Evolutionary conservation across 1,284 basidiomycete genomes (phyloP).

Genomic region (Ganoderma sinense): DNA sequence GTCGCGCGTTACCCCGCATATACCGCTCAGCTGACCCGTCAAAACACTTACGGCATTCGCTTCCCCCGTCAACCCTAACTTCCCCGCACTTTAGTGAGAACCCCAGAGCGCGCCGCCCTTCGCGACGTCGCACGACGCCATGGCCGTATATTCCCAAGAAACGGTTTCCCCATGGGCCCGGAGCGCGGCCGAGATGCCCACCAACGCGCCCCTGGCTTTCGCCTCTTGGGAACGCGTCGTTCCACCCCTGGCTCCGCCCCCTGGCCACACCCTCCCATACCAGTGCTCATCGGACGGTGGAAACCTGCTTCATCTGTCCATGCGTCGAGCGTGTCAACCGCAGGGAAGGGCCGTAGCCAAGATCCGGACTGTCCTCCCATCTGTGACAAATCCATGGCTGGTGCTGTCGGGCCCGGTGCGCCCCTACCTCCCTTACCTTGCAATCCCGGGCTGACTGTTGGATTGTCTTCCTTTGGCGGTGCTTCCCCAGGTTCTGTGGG

Average conservation of each 20-base stretch:
- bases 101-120: conserved; percentile 12
- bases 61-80: conserved; percentile 5
- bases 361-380: conserved; percentile 20
- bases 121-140: conserved; percentile 20
- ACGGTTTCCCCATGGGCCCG: background rate
- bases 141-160: conserved; percentile 24
- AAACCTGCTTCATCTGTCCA: conserved; percentile 2
- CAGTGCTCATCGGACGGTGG: conserved; percentile 11
- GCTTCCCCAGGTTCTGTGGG: background rate
- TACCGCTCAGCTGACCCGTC: conserved; percentile 28
- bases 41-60: conserved; percentile 25
- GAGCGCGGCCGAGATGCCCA: conserved; percentile 10
- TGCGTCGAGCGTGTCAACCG: conserved; percentile 12
- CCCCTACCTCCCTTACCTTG: background rate
- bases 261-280: conserved; percentile 8
- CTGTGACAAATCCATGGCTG: conserved; percentile 12
- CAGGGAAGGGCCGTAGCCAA: conserved; percentile 15
- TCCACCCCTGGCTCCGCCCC: conserved; percentile 10
- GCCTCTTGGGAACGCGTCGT: conserved; percentile 11
- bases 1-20: conserved; percentile 18
- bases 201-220: conserved; percentile 19
- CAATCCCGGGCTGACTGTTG: background rate
- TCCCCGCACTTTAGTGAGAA: conserved; percentile 18
- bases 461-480: background rate
- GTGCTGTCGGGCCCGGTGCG: conserved; percentile 8